phyloP scores from a whole-genome alignment of 2,329 filamentous ascomycete genomes.

The Zymoseptoria tritici region DNA sequence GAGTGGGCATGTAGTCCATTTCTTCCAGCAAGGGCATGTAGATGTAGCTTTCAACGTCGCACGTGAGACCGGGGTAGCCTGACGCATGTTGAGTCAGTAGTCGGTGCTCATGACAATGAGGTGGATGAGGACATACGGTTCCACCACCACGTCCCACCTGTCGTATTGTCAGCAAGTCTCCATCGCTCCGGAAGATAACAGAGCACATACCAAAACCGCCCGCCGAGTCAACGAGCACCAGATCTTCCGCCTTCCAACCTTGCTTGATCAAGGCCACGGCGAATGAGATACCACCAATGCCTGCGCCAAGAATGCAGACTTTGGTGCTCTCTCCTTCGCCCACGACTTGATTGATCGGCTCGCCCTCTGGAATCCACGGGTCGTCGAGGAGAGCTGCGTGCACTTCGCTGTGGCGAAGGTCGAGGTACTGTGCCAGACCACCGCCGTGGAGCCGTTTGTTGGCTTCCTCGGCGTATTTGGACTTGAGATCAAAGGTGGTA shows the following conservation, averaged over 20 bases:
- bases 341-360: slow-evolving; percentile 13
- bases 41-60: slow-evolving; percentile 54
- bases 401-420: slow-evolving; percentile 21
- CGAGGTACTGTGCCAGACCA: slow-evolving; percentile 20
- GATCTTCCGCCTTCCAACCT: slow-evolving; percentile 30
- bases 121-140: slow-evolving; percentile 32
- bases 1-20: slow-evolving; percentile 50
- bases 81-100: too few relatives aligned
- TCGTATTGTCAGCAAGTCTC: too few relatives aligned
- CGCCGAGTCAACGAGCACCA: slow-evolving; percentile 40
- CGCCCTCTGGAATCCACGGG: slow-evolving; percentile 22
- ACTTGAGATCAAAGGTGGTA: slow-evolving; percentile 3
- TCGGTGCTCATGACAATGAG: too few relatives aligned
- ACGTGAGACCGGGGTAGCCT: slow-evolving; percentile 41
- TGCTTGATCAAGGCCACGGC: slow-evolving; percentile 35
- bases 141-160: slow-evolving; percentile 43
- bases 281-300: slow-evolving; percentile 38
- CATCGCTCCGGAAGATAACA: too few relatives aligned
- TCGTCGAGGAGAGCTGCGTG: slow-evolving; percentile 23
- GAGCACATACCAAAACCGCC: slow-evolving; percentile 37
- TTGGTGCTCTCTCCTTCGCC: slow-evolving; percentile 14
- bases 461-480: slow-evolving; percentile 22
- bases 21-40: slow-evolving; percentile 54
- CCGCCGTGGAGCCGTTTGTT: slow-evolving; percentile 21
- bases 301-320: slow-evolving; percentile 36